phyloP scores from a whole-genome alignment of 768 basidiomycete species.

The Pisolithus albus region DNA sequence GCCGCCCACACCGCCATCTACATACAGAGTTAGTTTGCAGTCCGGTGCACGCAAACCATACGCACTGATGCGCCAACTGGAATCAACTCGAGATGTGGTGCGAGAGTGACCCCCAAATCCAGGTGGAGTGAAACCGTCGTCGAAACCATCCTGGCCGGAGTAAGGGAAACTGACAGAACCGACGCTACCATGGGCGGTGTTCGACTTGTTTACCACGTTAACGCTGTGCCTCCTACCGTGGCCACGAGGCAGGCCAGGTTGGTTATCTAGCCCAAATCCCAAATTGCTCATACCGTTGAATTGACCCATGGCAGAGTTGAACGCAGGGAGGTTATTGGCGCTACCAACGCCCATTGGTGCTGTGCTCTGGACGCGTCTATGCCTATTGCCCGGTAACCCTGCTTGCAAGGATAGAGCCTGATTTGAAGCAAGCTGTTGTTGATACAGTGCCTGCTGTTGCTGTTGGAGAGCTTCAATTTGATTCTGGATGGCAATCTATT shows the following conservation, averaged over 20 bases:
- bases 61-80: constrained; percentile 87
- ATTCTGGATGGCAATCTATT: constrained; percentile 77
- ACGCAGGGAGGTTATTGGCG: constrained; percentile 31
- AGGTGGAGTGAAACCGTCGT: constrained; percentile 69
- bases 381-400: constrained; percentile 64
- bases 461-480: constrained; percentile 89
- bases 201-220: constrained; percentile 78
- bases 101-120: constrained; percentile 65
- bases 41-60: constrained; percentile 10
- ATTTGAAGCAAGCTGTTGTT: constrained; percentile 85
- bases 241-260: constrained; percentile 65
- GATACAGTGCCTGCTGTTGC: constrained; percentile 85
- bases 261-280: constrained; percentile 56
- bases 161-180: constrained; percentile 48
- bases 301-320: constrained; percentile 49
- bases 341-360: constrained; percentile 52
- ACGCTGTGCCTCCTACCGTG: constrained; percentile 89
- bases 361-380: constrained; percentile 84
- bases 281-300: constrained; percentile 50
- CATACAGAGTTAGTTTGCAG: constrained; percentile 8
- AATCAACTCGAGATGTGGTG: constrained; percentile 68
- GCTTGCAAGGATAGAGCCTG: constrained; percentile 69
- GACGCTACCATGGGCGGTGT: constrained; percentile 35
- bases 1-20: constrained; percentile 73
- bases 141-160: constrained; percentile 58